Base-by-base conservation (phyloP, 805 yeast genomes). In the Candida multigemmis region DNA sequence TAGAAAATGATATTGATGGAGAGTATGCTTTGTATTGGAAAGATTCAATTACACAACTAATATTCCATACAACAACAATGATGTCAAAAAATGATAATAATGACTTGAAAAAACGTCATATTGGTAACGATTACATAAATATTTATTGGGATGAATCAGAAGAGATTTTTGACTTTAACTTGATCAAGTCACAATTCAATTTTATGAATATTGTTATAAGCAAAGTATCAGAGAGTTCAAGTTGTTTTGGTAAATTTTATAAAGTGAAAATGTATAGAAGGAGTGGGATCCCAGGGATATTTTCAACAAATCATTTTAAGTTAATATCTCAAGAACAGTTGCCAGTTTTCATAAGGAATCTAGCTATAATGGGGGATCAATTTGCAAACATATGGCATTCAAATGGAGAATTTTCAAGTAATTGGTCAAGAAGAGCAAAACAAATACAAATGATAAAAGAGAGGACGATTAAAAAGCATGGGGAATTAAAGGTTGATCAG, bases 61-160 rank as follows among this genome's bases (percentile, higher is more conserved):
- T 83, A 7, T 85, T 72, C 49, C 95, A 85, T 46, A 70, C 82
- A 7, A 76, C 86, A 2, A 82, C 94, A 0, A 50, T 85, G 67
- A 85, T 85, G 94, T 85, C 87, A 3, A 59, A 65, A 26, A 39
- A 37, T 20, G 49, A 41, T 3, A 41, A 46, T 10, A 79, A 77
- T 36, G 65, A 75, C 10, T 45, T 65, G 47, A 85, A 84, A 52
- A 85, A 85, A 50, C 57, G 86, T 30, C 96, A 85, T 46, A 79
- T 85, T 36, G 96, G 96, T 6, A 85, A 85, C 53, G 71, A 84
- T 45, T 77, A 74, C 48, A 91, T 85, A 31, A 81, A 78, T 43
- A 72, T 85, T 14, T 85, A 68, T 46, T 86, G 76, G 57, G 83
- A 85, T 42, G 94, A 85, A 40, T 73, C 85, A 2, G 66, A 62